Conservation (phyloP, 768 basidiomycete genomes). For the Podaxis sp. region DNA sequence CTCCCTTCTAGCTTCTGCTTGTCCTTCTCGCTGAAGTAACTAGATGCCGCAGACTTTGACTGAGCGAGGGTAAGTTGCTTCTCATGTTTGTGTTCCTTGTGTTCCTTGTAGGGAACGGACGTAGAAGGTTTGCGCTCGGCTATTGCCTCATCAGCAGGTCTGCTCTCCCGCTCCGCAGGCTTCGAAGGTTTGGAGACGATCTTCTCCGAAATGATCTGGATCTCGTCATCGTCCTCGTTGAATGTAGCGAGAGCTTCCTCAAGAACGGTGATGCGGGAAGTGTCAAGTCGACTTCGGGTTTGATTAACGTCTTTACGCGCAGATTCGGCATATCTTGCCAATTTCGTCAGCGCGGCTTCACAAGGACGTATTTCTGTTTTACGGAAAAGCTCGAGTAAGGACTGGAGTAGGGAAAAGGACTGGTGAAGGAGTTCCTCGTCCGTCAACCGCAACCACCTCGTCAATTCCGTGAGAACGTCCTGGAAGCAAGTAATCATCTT, state of each 20-base stretch:
- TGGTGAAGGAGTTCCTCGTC: constrained; percentile 91
- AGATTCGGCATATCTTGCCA: constrained; percentile 64
- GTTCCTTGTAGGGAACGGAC: background rate
- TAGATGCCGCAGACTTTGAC: constrained; percentile 21
- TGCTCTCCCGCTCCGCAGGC: constrained; percentile 3
- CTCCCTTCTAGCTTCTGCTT: constrained; percentile 18
- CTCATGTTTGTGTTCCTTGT: background rate
- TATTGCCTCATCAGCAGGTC: constrained; percentile 2
- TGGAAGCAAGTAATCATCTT: constrained; percentile 80
- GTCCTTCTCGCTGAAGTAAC: constrained; percentile 26
- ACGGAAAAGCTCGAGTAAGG: constrained; percentile 75
- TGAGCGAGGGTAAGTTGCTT: constrained; percentile 1
- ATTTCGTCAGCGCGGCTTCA: constrained; percentile 56
- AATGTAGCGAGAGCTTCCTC: constrained; percentile 68
- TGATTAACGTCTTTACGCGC: constrained; percentile 51
- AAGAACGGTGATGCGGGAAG: constrained; percentile 60
- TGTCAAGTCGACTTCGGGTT: constrained; percentile 54
- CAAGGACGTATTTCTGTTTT: constrained; percentile 57
- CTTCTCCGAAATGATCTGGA: constrained; percentile 46
- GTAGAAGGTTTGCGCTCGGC: constrained; percentile 12
- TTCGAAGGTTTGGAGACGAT: background rate
- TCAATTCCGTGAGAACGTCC: constrained; percentile 74
- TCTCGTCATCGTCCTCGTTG: constrained; percentile 60
- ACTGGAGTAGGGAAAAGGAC: constrained; percentile 79
- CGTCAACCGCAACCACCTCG: constrained; percentile 89